Evolutionary conservation across 352 stramenopile species (phyloP).

Genomic region (Phytophthora macrochlamydospora): DNA sequence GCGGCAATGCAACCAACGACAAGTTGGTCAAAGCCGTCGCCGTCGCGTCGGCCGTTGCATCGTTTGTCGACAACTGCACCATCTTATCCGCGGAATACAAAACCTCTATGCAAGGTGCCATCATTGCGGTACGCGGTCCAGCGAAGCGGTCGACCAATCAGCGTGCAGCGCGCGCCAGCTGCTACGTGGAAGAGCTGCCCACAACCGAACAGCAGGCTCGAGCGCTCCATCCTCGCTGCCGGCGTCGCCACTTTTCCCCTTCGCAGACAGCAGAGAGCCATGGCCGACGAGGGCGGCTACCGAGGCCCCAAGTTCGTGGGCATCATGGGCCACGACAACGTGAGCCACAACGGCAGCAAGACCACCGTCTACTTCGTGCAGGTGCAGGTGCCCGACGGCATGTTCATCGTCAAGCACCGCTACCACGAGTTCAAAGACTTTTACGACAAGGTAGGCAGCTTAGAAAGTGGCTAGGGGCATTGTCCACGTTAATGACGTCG

Average conservation of each 20-base stretch:
- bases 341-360: slow-evolving; percentile 88
- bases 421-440: slow-evolving; percentile 92
- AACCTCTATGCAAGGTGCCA: neutral
- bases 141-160: neutral
- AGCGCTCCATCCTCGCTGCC: slow-evolving; percentile 4
- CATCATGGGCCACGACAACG: slow-evolving; percentile 88
- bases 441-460: slow-evolving; percentile 68
- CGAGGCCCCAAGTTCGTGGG: slow-evolving; percentile 79
- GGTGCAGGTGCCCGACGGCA: slow-evolving; percentile 74
- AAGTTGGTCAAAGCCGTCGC: neutral
- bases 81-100: neutral
- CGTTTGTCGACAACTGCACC: neutral
- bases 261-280: slow-evolving; percentile 6
- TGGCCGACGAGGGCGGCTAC: slow-evolving; percentile 53
- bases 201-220: neutral
- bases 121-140: neutral
- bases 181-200: neutral
- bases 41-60: neutral
- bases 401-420: slow-evolving; percentile 83
- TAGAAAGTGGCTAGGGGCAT: neutral
- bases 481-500: too few species aligned
- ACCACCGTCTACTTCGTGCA: slow-evolving; percentile 88
- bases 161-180: too few species aligned
- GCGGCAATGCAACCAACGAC: neutral
- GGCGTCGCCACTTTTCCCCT: neutral